phyloP scores from a whole-genome alignment of 805 yeast species.

The Pichia californica region DNA sequence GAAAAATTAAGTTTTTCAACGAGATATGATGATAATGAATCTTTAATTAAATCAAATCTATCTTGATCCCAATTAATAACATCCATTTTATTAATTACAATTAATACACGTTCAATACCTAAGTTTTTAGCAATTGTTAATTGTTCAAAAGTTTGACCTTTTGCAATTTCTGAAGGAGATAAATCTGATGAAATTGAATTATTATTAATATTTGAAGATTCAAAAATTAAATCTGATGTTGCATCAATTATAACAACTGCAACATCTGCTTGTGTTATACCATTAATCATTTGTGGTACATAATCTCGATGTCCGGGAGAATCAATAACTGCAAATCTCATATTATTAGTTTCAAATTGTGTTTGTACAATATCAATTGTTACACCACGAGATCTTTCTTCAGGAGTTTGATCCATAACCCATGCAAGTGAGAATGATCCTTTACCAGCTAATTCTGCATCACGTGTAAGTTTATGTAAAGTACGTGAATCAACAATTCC shows the following conservation, averaged over 20 bases:
- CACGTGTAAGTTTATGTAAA: slow-evolving; percentile 55
- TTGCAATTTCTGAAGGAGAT: slow-evolving; percentile 24
- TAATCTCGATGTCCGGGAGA: slow-evolving; percentile 84
- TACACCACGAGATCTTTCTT: slow-evolving; percentile 71
- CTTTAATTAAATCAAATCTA: slow-evolving; percentile 45
- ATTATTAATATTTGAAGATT: slow-evolving; percentile 38
- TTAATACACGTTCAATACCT: slow-evolving; percentile 55
- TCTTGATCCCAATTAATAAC: slow-evolving; percentile 48
- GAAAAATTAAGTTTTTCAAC: slow-evolving; percentile 46
- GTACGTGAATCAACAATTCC: slow-evolving; percentile 62
- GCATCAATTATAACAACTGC: slow-evolving; percentile 70
- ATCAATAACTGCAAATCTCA: slow-evolving; percentile 65
- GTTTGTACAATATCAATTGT: slow-evolving; percentile 74
- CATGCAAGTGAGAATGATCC: slow-evolving; percentile 79
- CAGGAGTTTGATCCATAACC: slow-evolving; percentile 76
- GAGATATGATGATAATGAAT: slow-evolving; percentile 45
- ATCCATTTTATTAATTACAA: slow-evolving; percentile 70
- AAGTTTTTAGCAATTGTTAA: slow-evolving; percentile 59
- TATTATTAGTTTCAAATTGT: slow-evolving; percentile 47
- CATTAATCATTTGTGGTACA: slow-evolving; percentile 82
- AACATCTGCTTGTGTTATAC: slow-evolving; percentile 71
- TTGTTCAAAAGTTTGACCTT: slow-evolving; percentile 79
- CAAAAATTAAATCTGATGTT: slow-evolving; percentile 48
- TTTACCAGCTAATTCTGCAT: slow-evolving; percentile 63
- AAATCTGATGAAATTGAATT: slow-evolving; percentile 25